These are phyloP conservation scores for Macrolepiota albuminosa DNA, from an alignment of 768 basidiomycete species.

Conservation along the genomic window DNA sequence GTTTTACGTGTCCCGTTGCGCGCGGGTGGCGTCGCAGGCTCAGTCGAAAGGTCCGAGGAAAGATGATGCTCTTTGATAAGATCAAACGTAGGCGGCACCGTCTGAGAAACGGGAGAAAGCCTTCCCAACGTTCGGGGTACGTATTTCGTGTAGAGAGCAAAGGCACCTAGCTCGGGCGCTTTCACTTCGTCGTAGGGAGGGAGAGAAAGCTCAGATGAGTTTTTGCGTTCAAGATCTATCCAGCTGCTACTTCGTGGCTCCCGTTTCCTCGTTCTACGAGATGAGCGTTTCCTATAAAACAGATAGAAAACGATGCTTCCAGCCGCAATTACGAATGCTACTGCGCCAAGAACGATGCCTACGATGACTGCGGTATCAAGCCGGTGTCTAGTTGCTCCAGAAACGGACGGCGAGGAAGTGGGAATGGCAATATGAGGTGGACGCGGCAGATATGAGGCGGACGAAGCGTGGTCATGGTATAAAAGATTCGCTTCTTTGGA, in stretches of 20 bases:
- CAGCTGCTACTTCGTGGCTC: not conserved
- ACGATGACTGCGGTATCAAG: constrained; percentile 14
- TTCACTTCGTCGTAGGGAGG: constrained; percentile 1
- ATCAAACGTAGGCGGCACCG: not conserved
- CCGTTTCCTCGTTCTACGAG: not conserved
- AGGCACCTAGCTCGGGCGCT: not conserved
- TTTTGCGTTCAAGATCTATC: constrained; percentile 12
- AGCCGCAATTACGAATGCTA: constrained; percentile 8
- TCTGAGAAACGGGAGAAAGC: constrained; percentile 1
- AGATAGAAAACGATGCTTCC: constrained; percentile 12
- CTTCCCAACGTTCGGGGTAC: constrained; percentile 4
- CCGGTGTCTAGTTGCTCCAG: not conserved
- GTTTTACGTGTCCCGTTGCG: not conserved
- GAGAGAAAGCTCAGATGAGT: not conserved
- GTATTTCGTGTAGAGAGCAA: constrained; percentile 6
- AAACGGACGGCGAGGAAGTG: not conserved
- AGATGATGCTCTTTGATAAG: constrained; percentile 7
- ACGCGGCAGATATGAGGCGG: not conserved
- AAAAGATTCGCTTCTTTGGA: not conserved
- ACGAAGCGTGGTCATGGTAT: not conserved
- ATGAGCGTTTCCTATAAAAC: not conserved
- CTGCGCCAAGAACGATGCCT: constrained; percentile 16
- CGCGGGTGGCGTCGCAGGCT: not conserved
- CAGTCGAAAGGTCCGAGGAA: constrained; percentile 7
- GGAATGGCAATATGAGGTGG: constrained; percentile 12